Evolutionary conservation across 2,329 filamentous ascomycete species (phyloP).

Genomic region (Aureobasidium musti): DNA sequence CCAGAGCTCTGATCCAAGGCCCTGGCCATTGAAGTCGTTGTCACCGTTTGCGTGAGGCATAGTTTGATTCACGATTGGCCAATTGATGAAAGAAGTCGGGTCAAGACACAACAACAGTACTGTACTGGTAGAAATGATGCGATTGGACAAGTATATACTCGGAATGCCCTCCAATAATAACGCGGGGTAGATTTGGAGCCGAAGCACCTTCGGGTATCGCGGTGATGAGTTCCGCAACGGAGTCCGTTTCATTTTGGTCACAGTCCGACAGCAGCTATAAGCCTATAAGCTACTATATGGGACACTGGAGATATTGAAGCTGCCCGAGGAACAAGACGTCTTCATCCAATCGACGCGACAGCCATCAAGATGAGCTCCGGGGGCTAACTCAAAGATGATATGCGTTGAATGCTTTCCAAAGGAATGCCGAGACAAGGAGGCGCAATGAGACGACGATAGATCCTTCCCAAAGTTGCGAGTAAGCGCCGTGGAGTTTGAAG

Average conservation of each 20-base stretch:
- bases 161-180: background rate
- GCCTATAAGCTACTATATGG: background rate
- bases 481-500: constrained; percentile 10
- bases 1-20: constrained; percentile 37
- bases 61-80: background rate
- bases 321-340: too few species aligned
- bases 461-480: background rate
- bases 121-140: background rate
- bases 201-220: background rate
- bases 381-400: background rate
- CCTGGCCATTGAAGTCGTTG: constrained; percentile 7
- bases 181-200: constrained; percentile 21
- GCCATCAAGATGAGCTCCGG: background rate
- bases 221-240: constrained; percentile 14
- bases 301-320: background rate
- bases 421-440: background rate
- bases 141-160: constrained; percentile 22
- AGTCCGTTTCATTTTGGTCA: background rate
- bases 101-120: background rate
- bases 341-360: background rate
- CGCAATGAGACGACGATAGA: background rate
- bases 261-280: background rate
- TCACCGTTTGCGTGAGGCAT: constrained; percentile 7
- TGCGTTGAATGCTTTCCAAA: background rate
- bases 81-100: background rate